Percentiles rank a stretch among this genome's conserved stretches.
phyloP scores from a whole-genome alignment of 1,284 basidiomycete genomes.

The Anthracocystis panici-leucophaei region DNA sequence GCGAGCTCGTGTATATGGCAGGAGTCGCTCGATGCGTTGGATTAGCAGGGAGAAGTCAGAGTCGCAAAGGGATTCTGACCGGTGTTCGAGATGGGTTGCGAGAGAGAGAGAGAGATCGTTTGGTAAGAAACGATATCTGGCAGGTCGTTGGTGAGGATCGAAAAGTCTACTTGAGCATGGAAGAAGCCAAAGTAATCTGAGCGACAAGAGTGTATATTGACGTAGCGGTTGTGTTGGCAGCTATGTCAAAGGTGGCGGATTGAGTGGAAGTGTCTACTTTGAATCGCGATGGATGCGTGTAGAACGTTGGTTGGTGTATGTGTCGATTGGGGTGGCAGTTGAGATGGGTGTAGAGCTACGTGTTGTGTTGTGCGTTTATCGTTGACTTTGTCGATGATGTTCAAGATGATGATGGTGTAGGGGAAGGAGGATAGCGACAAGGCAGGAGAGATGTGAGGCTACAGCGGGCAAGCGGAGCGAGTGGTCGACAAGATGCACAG shows the following conservation, averaged over 20 bases:
- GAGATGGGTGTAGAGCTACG: neutral
- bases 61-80: slow-evolving; percentile 3
- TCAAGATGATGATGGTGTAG: slow-evolving; percentile 3
- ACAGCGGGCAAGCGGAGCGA: neutral
- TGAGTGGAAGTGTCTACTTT: neutral
- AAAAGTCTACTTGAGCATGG: slow-evolving; percentile 21
- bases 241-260: slow-evolving; percentile 2
- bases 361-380: slow-evolving; percentile 1
- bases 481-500: neutral
- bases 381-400: slow-evolving; percentile 4
- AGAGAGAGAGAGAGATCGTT: neutral
- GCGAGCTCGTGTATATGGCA: slow-evolving; percentile 50
- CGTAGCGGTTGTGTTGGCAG: neutral
- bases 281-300: slow-evolving; percentile 5
- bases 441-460: neutral
- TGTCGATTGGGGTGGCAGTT: neutral
- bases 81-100: neutral
- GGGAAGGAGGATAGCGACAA: neutral
- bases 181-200: neutral
- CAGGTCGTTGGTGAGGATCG: neutral
- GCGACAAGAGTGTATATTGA: slow-evolving; percentile 1
- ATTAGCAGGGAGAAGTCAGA: slow-evolving; percentile 4
- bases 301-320: slow-evolving; percentile 6
- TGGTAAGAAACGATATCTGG: slow-evolving; percentile 4
- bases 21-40: slow-evolving; percentile 16